phyloP scores from a whole-genome alignment of 257 asterid species.

The Jaltomata sinuosa region DNA sequence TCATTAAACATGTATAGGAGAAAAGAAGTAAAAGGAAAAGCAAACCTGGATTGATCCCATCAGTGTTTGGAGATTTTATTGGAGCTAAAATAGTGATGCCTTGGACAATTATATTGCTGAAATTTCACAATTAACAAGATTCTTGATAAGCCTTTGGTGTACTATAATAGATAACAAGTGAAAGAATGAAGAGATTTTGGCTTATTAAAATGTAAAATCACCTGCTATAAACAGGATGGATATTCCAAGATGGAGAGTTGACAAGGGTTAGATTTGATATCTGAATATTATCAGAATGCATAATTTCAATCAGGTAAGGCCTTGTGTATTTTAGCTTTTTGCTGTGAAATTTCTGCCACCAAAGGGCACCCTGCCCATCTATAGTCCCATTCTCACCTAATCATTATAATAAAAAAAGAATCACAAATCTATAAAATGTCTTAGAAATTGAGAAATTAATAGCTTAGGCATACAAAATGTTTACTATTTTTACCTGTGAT shows the following conservation, averaged over 20 bases:
- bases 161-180: neutral
- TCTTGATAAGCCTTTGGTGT: neutral
- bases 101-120: constrained; percentile 43
- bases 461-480: neutral
- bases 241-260: constrained; percentile 65
- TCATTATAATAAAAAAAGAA: neutral
- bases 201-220: neutral
- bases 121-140: constrained; percentile 1
- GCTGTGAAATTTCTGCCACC: constrained; percentile 76
- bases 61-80: constrained; percentile 56
- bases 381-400: constrained; percentile 76
- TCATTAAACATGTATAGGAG: neutral
- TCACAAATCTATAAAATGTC: neutral
- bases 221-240: constrained; percentile 81
- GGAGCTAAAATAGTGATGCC: constrained; percentile 57
- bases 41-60: constrained; percentile 65
- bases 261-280: constrained; percentile 45
- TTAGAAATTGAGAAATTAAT: neutral
- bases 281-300: constrained; percentile 41
- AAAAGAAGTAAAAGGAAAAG: neutral
- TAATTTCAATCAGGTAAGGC: constrained; percentile 41
- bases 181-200: neutral
- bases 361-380: constrained; percentile 61
- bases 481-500: constrained; percentile 35
- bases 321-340: constrained; percentile 51